Evolutionary conservation across 352 stramenopile genomes (phyloP).

Genomic region (Phytophthora sp.): DNA sequence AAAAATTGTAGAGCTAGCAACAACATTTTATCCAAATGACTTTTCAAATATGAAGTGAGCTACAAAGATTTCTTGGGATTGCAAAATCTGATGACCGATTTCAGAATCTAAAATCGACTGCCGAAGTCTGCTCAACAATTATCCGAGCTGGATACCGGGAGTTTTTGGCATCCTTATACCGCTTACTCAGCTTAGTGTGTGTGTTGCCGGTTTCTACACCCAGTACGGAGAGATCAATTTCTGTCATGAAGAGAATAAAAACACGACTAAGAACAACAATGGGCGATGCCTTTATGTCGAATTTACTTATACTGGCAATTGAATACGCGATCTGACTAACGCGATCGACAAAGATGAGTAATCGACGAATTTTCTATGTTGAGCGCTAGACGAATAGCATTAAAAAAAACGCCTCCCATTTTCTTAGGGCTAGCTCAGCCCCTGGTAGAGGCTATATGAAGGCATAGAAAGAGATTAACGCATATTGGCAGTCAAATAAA

Average conservation of each 20-base stretch:
- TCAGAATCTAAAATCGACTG: not conserved
- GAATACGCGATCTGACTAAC: not conserved
- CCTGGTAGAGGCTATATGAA: no score
- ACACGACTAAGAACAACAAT: not conserved
- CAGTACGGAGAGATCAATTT: slow-evolving; percentile 10
- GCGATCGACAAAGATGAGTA: not conserved
- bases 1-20: not conserved
- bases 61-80: not conserved
- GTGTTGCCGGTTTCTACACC: slow-evolving; percentile 2
- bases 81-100: not conserved
- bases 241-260: slow-evolving; percentile 8
- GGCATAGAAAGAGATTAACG: no score
- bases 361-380: not conserved
- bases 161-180: not conserved
- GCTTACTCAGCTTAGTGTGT: not conserved
- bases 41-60: not conserved
- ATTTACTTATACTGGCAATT: not conserved
- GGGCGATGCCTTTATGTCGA: not conserved
- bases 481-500: no score
- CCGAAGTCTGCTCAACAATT: not conserved
- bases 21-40: not conserved
- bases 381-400: not conserved
- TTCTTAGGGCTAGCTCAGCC: not conserved
- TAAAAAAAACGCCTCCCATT: not conserved
- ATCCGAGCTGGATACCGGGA: not conserved